Evolutionary conservation across 176 grass and related monocot species (phyloP), one percentile per base, ranked within the genome.

Genomic region (Oryza coarctata): DNA sequence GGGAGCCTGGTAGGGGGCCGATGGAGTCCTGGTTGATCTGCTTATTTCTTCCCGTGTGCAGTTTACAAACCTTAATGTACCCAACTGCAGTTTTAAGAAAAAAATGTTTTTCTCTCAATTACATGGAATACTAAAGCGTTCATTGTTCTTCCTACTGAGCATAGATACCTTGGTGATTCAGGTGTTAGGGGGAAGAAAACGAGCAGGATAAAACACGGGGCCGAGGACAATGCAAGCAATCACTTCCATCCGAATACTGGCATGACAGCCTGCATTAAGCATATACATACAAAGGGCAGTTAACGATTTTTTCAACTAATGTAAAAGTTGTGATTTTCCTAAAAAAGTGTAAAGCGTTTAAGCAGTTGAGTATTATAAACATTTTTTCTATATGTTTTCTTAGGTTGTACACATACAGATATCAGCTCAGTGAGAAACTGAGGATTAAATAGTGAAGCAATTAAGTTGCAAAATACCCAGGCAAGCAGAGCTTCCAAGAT

Each of bases 91-190:
- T n/a, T n/a, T n/a, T n/a, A n/a, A n/a, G n/a, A n/a, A n/a, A n/a
- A n/a, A n/a, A n/a, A n/a, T n/a, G n/a, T n/a, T n/a, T n/a, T n/a
- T n/a, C n/a, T n/a, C n/a, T n/a, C n/a, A n/a, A n/a, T n/a, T n/a
- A n/a, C n/a, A n/a, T n/a, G n/a, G n/a, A n/a, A n/a, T n/a, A n/a
- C n/a, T n/a, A n/a, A n/a, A n/a, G 91, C 86, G 27, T 91, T 91
- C 38, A 40, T 47, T 74, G 13, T 89, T 90, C 39, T 82, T 70
- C 82, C 78, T 81, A 63, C 88, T 62, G 69, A 85, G 84, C 75
- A 97, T 83, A 97, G 91, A 27, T 93, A 97, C 75, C 86, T 80
- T 77, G 91, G 94, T 49, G 94, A 97, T 83, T 97, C 91, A 50
- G 88, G 86, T 77, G 78, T 79, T 68, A 87, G 4, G 72, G 31